Base-by-base conservation (phyloP, 495 filamentous ascomycete genomes). In the Aspergillus sclerotioniger region DNA sequence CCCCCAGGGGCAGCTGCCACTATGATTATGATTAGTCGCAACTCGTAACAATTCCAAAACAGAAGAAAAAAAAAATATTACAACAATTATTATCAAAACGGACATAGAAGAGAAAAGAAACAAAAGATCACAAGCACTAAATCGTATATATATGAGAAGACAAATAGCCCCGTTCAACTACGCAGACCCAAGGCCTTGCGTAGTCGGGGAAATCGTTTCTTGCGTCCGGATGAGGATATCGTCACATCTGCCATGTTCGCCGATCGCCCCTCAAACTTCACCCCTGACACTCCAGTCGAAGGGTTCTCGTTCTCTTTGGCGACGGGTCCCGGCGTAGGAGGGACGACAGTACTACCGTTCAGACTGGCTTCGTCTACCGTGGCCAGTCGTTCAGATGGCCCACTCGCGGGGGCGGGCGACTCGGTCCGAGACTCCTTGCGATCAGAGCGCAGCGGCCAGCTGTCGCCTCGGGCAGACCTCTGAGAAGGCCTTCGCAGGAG, bases 181-280 rank as follows among this genome's bases (percentile, higher is more conserved):
- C 72, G 68, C 53, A 81, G 61, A 9, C 78, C 74, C 49, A 83
- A 76, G 28, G 78, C 79, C 57, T 77, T 80, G 20, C 77, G 68
- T 51, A 83, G 64, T 53, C 72, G 66, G 0, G 71, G 72, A 53
- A 83, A 82, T 53, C 78, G 76, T 61, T 77, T 83, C 67, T 81
- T 82, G 53, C 78, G 78, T 35, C 71, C 73, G 9, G 73, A 70
- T 21, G 67, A 63, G 31, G 64, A 68, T 54, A 75, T 74, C 21
- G 74, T 67, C 52, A 76, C 73, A 25, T 75, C 68, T 16, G 68
- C 62, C 12, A 66, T 69, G 6, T 43, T 15, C 9, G 35, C 20
- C 32, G 2, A 5, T 25, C 25, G 25, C 25, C 13, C 2, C 17
- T 47, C 55, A 8, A 29, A 32, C 6, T 17, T 29, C 7, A 37